Base-by-base conservation (phyloP, 306 rosid species). In the Cucumis cinereus region DNA sequence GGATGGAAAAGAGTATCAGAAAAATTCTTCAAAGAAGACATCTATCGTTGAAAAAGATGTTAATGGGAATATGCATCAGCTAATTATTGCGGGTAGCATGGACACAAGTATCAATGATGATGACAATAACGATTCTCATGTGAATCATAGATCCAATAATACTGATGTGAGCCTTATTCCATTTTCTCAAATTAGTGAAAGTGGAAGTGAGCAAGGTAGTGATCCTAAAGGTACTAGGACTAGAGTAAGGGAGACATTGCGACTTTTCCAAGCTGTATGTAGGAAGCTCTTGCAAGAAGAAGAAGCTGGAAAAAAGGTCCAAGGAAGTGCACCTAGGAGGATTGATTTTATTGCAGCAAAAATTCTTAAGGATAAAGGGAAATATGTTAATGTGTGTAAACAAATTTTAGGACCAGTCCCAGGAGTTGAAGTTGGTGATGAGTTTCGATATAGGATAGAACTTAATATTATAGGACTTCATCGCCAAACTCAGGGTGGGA, bases 351-450 rank as follows among this genome's bases (percentile, higher is more conserved):
- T 36, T 74, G 94, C 96, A 4, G 83, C 88, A 17, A 86, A 60
- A 76, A 83, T 87, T 20, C 89, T 93, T 10, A 93, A 69, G 87
- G 85, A 85, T 11, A 82, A 88, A 20, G 85, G 74, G 13, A 90
- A 84, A 79, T 85, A 80, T 82, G 78, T 90, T 75, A 93, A 93
- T 76, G 60, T 61, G 14, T 92, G 94, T 58, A 85, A 90, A 75
- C 85, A 86, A 62, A 87, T 93, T 38, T 23, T 91, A 78, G 98
- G 98, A 71, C 0, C 72, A 71, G 94, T 93, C 57, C 93, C 97
- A 2, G 98, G 98, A 72, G 89, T 91, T 71, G 98, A 93, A 85
- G 91, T 93, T 38, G 97, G 98, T 49, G 97, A 93, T 77, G 96
- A 93, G 80, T 94, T 94, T 67, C 96, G 91, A 54, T 91, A 88